Percentiles rank a stretch among this genome's conserved stretches.
phyloP scores from a whole-genome alignment of 345 rosid genomes.

The Acer negundo region DNA sequence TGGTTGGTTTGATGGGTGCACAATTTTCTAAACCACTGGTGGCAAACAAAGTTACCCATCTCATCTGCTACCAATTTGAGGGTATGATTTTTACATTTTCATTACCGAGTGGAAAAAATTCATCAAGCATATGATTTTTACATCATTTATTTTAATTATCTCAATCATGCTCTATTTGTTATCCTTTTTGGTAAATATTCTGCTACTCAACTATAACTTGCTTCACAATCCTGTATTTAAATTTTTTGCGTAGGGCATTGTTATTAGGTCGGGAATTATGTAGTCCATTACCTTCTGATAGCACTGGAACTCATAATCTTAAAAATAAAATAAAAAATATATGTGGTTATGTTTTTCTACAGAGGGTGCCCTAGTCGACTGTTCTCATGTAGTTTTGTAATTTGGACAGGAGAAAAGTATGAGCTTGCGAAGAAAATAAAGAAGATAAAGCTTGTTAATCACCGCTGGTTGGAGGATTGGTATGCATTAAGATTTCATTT shows the following conservation, averaged over 20 bases:
- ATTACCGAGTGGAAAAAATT: background rate
- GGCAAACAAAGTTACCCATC: constrained; percentile 89
- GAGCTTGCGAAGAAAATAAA: constrained; percentile 80
- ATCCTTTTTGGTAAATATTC: background rate
- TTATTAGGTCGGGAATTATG: background rate
- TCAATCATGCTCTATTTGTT: background rate
- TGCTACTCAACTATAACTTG: background rate
- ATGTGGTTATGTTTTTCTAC: background rate
- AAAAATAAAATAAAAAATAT: background rate
- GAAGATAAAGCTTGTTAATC: constrained; percentile 83
- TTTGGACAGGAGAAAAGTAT: constrained; percentile 82
- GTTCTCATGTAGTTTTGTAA: constrained; percentile 6
- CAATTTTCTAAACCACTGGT: constrained; percentile 87
- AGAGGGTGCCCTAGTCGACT: background rate
- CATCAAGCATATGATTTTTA: background rate
- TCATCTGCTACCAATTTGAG: constrained; percentile 94
- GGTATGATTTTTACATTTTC: constrained; percentile 43
- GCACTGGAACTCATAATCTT: background rate
- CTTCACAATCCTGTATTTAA: background rate
- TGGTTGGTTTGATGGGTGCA: constrained; percentile 95
- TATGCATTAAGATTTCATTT: constrained; percentile 32
- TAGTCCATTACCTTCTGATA: background rate
- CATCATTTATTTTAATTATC: background rate
- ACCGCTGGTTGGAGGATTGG: constrained; percentile 95
- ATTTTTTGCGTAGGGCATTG: background rate